Percentiles rank a stretch among this genome's conserved stretches.
Conservation (phyloP, 2,329 filamentous ascomycete species). For the Proliferodiscus dingleyae region DNA sequence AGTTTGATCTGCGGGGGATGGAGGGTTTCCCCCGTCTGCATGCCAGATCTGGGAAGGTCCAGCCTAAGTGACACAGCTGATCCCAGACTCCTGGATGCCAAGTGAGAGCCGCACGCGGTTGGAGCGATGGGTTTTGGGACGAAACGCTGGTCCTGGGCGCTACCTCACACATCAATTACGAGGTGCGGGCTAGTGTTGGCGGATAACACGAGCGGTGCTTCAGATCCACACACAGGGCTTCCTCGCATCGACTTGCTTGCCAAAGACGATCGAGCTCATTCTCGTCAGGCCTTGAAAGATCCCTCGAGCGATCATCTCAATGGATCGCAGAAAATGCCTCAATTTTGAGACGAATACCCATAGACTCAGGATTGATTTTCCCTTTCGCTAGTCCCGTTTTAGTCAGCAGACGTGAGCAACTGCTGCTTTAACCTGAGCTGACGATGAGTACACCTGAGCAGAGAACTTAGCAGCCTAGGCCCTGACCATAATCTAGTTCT, state of each 20-base stretch:
- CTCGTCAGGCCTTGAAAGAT: not conserved
- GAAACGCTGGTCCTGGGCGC: not conserved
- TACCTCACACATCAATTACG: not conserved
- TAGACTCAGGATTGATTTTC: too few relatives aligned
- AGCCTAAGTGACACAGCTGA: not conserved
- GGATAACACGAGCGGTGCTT: not conserved
- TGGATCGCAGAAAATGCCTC: too few relatives aligned
- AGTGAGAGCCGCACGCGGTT: not conserved
- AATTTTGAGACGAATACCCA: too few relatives aligned
- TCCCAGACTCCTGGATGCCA: not conserved
- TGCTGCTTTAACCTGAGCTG: too few relatives aligned
- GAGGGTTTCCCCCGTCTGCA: not conserved
- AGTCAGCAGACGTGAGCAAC: too few relatives aligned
- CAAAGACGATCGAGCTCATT: too few relatives aligned
- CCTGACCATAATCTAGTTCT: too few relatives aligned
- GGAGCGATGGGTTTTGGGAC: not conserved
- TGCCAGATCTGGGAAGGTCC: not conserved
- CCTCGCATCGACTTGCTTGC: too few relatives aligned
- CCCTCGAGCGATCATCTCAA: too few relatives aligned
- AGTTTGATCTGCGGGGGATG: not conserved
- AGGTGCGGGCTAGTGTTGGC: not conserved
- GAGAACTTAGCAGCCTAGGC: too few relatives aligned
- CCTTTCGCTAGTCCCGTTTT: too few relatives aligned
- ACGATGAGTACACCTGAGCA: too few relatives aligned
- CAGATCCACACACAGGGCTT: not conserved